These are phyloP conservation scores for Kwoniella sp. DNA, from an alignment of 768 basidiomycete genomes.

Conservation along the genomic window DNA sequence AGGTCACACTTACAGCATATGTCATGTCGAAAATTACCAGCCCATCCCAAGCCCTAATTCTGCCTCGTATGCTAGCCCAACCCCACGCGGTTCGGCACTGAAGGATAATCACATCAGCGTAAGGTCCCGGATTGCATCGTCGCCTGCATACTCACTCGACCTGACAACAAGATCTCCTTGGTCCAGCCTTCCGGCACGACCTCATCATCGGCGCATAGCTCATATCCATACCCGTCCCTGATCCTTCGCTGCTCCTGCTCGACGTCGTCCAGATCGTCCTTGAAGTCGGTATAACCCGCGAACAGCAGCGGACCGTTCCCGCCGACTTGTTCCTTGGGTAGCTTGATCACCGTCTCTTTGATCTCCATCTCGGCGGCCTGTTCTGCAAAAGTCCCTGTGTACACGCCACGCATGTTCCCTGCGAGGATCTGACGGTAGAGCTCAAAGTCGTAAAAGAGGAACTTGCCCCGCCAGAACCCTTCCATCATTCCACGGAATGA, in stretches of 20 bases:
- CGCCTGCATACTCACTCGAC: conserved; percentile 27
- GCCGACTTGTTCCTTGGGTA: conserved; percentile 39
- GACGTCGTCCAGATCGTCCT: conserved; percentile 14
- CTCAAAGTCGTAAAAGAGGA: conserved; percentile 44
- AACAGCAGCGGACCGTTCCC: conserved; percentile 34
- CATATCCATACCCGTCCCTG: conserved; percentile 38
- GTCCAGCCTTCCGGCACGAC: conserved; percentile 46
- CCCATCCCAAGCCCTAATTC: conserved; percentile 48
- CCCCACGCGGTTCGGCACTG: conserved; percentile 40
- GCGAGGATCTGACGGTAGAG: conserved; percentile 38
- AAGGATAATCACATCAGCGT: neutral
- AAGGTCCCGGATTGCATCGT: neutral
- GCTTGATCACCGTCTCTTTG: conserved; percentile 40
- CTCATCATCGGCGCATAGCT: conserved; percentile 30
- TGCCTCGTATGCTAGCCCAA: conserved; percentile 33
- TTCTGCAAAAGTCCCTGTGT: conserved; percentile 41
- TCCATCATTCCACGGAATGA: conserved; percentile 31
- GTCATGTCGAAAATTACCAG: conserved; percentile 33
- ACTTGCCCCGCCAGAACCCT: conserved; percentile 45
- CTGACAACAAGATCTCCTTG: conserved; percentile 46
- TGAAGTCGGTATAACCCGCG: conserved; percentile 35
- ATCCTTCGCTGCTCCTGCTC: conserved; percentile 22
- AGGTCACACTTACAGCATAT: conserved; percentile 27
- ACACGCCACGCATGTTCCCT: conserved; percentile 40
- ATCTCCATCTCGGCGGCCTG: conserved; percentile 39